Base-by-base conservation (phyloP, 2,329 filamentous ascomycete genomes). In the Arthrinium phaeospermum region DNA sequence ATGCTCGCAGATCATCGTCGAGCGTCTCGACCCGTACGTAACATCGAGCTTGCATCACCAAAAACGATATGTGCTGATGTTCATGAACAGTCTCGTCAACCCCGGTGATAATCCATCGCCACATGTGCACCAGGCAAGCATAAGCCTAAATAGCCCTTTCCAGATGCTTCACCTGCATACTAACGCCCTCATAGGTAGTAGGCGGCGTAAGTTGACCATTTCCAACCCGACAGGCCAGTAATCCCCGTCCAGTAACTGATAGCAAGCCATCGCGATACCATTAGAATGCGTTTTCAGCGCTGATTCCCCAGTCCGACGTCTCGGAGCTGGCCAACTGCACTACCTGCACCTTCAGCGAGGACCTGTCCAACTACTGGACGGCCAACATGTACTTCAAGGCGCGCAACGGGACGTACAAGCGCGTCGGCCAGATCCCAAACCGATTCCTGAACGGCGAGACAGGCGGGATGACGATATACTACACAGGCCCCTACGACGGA, bases 341-440 rank as follows among this genome's bases (percentile, higher is more conserved):
- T 1, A 91, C 91, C 4, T 93, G 91, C 80, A 85, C 85, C 44
- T 90, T 91, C 71, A 84, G 85, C 41, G 83, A 89, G 74, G 91
- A 93, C 79, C 82, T 88, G 72, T 91, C 88, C 71, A 92, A 90
- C 77, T 93, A 94, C 82, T 93, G 92, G 91, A 89, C 89, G 19
- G 91, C 91, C 0, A 85, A 85, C 73, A 82, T 93, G 1, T 83
- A 81, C 75, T 84, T 84, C 72, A 81, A 87, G 73, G 85, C 87
- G 61, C 78, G 85, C 61, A 87, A 91, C 77, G 90, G 90, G 22
- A 87, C 83, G 71, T 90, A 68, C 73, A 77, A 76, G 71, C 76
- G 78, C 1, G 79, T 80, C 19, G 76, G 76, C 0, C 78, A 80
- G 53, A 76, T 75, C 45, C 73, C 71, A 16, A 79, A 76, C 73